These are phyloP conservation scores for Fusarium luffae DNA, from an alignment of 2,329 filamentous ascomycete species.

Conservation along the genomic window DNA sequence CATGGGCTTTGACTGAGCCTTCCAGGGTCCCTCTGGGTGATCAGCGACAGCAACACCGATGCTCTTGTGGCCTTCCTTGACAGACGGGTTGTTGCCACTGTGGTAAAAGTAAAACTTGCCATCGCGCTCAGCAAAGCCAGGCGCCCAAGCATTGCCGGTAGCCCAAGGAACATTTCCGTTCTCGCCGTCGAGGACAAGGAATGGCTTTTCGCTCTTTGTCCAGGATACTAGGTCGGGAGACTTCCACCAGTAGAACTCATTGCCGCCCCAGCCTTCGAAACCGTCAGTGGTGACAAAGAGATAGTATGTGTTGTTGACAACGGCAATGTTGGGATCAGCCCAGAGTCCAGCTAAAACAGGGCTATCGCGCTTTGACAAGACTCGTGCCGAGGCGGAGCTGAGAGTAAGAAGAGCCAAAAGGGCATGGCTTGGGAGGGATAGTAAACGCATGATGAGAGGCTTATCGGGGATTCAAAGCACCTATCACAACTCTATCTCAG, in stretches of 20 bases:
- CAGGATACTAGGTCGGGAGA: conserved; percentile 57
- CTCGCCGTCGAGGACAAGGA: conserved; percentile 58
- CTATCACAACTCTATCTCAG: background rate
- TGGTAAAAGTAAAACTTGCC: conserved; percentile 75
- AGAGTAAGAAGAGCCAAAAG: background rate
- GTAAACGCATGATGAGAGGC: conserved; percentile 7
- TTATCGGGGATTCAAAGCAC: rapidly evolving
- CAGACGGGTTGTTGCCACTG: conserved; percentile 62
- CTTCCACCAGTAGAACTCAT: conserved; percentile 61
- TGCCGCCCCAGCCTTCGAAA: conserved; percentile 56
- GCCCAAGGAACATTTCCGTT: conserved; percentile 71
- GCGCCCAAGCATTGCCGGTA: conserved; percentile 74
- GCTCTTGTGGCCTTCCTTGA: conserved; percentile 62
- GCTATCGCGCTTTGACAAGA: conserved; percentile 41
- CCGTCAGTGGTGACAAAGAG: conserved; percentile 61
- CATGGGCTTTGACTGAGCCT: conserved; percentile 64
- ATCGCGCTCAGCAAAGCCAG: conserved; percentile 68
- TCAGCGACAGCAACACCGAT: conserved; percentile 70
- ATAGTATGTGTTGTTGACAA: conserved; percentile 58
- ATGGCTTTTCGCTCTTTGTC: conserved; percentile 54
- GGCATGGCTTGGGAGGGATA: background rate
- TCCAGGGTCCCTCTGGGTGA: conserved; percentile 69
- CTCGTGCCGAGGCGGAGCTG: background rate
- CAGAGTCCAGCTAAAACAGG: conserved; percentile 54
- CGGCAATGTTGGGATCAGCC: conserved; percentile 60